Evolutionary conservation across 305 asterid species (phyloP).

Genomic region (Striga hermonthica): DNA sequence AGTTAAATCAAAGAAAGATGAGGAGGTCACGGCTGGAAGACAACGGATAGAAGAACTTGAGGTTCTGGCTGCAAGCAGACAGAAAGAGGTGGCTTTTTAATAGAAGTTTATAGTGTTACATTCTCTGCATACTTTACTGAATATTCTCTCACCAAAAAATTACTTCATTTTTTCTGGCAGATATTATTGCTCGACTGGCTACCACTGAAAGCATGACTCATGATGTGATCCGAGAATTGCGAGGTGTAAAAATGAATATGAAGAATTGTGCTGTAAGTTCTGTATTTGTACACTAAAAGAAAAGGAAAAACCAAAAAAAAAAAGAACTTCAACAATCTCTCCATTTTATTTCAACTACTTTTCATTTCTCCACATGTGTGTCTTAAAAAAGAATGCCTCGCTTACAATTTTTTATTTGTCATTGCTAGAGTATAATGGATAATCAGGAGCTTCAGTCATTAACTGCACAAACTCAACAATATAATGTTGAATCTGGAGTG

Average conservation of each 20-base stretch:
- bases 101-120: background rate
- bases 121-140: background rate
- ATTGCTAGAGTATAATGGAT: slow-evolving; percentile 65
- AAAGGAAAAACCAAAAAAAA: no score
- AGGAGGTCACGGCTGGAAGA: slow-evolving; percentile 81
- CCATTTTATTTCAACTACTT: no score
- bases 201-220: slow-evolving; percentile 98
- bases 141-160: slow-evolving; percentile 19
- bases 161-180: slow-evolving; percentile 43
- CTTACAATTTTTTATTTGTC: slow-evolving; percentile 18
- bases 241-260: slow-evolving; percentile 90
- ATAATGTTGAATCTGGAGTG: slow-evolving; percentile 50
- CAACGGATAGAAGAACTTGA: slow-evolving; percentile 86
- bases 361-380: no score
- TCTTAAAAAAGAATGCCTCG: no score
- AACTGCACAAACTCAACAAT: slow-evolving; percentile 52
- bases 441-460: slow-evolving; percentile 65
- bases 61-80: slow-evolving; percentile 82
- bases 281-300: background rate
- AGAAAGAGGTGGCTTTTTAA: slow-evolving; percentile 70
- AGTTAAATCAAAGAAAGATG: slow-evolving; percentile 89
- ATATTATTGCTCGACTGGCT: slow-evolving; percentile 89
- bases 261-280: slow-evolving; percentile 78
- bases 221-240: slow-evolving; percentile 90
- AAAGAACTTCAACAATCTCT: no score